These are phyloP conservation scores for Mycena belliarum DNA, from an alignment of 768 basidiomycete species.

Conservation along the genomic window DNA sequence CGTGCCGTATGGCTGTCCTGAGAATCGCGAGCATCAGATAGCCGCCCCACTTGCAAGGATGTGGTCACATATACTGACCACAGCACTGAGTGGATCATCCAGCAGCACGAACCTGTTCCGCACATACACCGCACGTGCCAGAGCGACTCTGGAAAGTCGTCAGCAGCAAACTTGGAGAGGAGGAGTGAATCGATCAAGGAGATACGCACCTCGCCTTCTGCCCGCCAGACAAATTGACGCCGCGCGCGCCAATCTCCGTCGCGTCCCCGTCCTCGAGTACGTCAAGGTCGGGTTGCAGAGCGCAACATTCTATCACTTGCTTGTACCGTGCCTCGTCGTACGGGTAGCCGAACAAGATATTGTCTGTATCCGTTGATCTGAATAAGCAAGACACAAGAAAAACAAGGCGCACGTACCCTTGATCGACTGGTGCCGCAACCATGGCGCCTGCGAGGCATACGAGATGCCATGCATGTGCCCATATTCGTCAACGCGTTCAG, in stretches of 20 bases:
- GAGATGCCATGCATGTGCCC: slow-evolving; percentile 67
- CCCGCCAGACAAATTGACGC: slow-evolving; percentile 72
- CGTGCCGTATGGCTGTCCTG: slow-evolving; percentile 72
- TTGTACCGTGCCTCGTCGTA: slow-evolving; percentile 75
- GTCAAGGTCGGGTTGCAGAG: slow-evolving; percentile 76
- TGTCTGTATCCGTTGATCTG: slow-evolving; percentile 35
- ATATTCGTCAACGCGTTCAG: slow-evolving; percentile 52
- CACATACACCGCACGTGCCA: slow-evolving; percentile 83
- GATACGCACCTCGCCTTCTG: slow-evolving; percentile 69
- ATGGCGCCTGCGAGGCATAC: slow-evolving; percentile 76
- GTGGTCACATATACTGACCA: too few relatives aligned
- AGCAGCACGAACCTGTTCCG: slow-evolving; percentile 69
- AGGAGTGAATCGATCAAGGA: neutral
- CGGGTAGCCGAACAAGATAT: slow-evolving; percentile 78
- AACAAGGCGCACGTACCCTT: slow-evolving; percentile 70
- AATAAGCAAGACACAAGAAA: too few relatives aligned
- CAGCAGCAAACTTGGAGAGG: neutral
- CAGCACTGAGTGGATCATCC: slow-evolving; percentile 78
- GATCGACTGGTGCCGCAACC: slow-evolving; percentile 67
- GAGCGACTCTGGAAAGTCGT: slow-evolving; percentile 55
- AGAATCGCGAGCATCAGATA: neutral
- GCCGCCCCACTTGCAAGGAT: neutral
- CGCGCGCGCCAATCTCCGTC: slow-evolving; percentile 81
- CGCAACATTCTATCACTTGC: slow-evolving; percentile 81
- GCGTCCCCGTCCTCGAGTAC: slow-evolving; percentile 84